Conservation (phyloP, 208 protist genomes). For the Porcisia deanei region DNA sequence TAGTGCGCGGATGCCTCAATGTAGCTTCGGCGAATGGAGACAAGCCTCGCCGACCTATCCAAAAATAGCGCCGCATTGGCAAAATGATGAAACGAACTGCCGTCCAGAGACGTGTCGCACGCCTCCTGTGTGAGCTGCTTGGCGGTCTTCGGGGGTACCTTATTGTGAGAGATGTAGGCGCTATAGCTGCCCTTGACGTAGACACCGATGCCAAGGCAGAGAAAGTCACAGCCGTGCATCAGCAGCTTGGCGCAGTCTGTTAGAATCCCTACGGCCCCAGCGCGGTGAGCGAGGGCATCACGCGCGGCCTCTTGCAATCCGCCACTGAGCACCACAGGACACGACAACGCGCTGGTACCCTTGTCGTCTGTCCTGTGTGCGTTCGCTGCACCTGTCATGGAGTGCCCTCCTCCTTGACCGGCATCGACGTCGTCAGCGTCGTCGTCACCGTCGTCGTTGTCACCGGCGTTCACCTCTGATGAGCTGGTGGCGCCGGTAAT, state of each 20-base stretch:
- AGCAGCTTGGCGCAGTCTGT: conserved; percentile 43
- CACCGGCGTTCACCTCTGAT: conserved; percentile 9
- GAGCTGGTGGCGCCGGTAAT: neutral
- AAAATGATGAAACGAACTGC: conserved; percentile 49
- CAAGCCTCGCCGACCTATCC: conserved; percentile 49
- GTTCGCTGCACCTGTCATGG: neutral
- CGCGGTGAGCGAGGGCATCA: conserved; percentile 16
- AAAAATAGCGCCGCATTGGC: conserved; percentile 63
- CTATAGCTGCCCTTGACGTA: conserved; percentile 37
- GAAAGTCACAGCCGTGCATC: conserved; percentile 50
- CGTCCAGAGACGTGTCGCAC: conserved; percentile 12
- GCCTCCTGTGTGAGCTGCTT: conserved; percentile 15
- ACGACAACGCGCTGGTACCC: neutral
- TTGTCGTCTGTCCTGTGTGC: neutral
- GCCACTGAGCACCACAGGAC: conserved; percentile 17
- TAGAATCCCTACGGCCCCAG: conserved; percentile 51
- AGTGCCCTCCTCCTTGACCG: neutral
- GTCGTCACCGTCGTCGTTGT: conserved; percentile 2
- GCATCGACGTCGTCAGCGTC: too few relatives aligned
- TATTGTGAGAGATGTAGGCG: conserved; percentile 3
- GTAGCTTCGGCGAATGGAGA: conserved; percentile 50
- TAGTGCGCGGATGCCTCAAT: conserved; percentile 80
- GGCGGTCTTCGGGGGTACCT: conserved; percentile 1
- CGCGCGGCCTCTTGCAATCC: conserved; percentile 18
- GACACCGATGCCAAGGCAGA: conserved; percentile 48